Evolutionary conservation across 352 stramenopile species (phyloP), one percentile per base, ranked within the genome.

Genomic region (Globisporangium perplexum): DNA sequence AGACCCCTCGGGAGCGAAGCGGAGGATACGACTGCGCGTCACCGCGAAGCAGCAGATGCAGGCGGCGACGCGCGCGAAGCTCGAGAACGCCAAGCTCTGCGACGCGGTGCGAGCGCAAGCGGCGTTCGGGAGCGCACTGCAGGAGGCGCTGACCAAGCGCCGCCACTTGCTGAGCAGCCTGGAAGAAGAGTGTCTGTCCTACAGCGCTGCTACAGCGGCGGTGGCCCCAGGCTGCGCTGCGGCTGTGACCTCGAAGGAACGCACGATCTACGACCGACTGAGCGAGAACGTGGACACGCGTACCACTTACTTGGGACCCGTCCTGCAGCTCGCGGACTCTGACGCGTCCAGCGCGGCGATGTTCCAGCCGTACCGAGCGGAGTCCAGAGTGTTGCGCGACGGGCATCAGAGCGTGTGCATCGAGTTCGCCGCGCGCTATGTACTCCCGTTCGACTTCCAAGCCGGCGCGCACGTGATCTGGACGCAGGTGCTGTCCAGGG

Each of bases 11-110:
- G 76, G 63, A 69, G 61, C 72, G 41, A 55, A 60, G 3, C 71
- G 71, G 17, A n/a, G 38, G 38, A 36, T 4, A 36, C 38, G 38
- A 23, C 38, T 44, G 17, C 38, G n/a, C 5, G 7, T 7, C 38
- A 12, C 38, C 35, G 70, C 73, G 1, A 71, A 68, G 51, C 57
- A 68, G 4, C 68, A 79, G 47, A 50, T 54, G 20, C 61, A 69
- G 11, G 66, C 69, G 36, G 69, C 67, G 42, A 50, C 61, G 4
- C 69, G 67, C 31, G 56, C 68, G 5, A 61, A 71, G 33, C 54
- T 77, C 33, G 66, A 83, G 53, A 81, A 81, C 41, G 51, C 52
- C 1, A 78, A 79, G 50, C 60, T 83, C 31, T 58, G 62, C 1
- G 60, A 77, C 26, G 62, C 68, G 49, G 60, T 75, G 35, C 56